Evolutionary conservation across 208 protist species (phyloP), one percentile per base, ranked within the genome.

Genomic region (Crithidia acanthocephali): DNA sequence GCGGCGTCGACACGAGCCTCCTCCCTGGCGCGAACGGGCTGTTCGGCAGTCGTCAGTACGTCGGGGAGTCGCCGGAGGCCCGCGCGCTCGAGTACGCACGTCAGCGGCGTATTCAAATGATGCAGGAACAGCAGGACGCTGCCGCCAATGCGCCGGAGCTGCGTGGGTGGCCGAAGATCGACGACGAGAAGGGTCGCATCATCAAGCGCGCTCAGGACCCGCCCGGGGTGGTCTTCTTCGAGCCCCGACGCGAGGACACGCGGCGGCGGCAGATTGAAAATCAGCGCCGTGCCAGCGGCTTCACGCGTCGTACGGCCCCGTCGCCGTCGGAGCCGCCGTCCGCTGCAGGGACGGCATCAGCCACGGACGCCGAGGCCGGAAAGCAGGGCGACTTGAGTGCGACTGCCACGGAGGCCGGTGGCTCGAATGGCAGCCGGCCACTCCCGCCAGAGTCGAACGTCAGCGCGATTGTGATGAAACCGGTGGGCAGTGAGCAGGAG

Each of bases 1-100:
- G 52, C 48, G 35, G 20, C 16, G 59, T 18, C 27, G 76, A 64
- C 23, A 23, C 57, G 25, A 2, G 32, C 15, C 4, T 48, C 25
- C 8, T 35, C 10, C 32, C 56, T 2, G 60, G 50, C 2, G 35
- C 16, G 5, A 58, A 65, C 50, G 59, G 52, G 2, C 20, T 67
- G 15, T 64, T 63, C 44, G 65, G 66, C 27, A 51, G 50, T 45
- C 78, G 59, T n/a, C 73, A 80, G 64, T 73, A 71, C 57, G 74
- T 79, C 25, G 58, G 70, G 20, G 80, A 87, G 33, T 85, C 57
- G 4, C 57, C 67, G 15, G 81, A 92, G 64, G 68, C 75, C 30
- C 84, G 80, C 0, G 89, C 84, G 11, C 47, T 89, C 27, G 83
- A 89, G 81, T 86, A 90, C 74, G 86, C 85, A 1, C 82, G 84